Evolutionary conservation across 352 stramenopile genomes (phyloP), one percentile per base, ranked within the genome.

Genomic region (Peronospora destructor): DNA sequence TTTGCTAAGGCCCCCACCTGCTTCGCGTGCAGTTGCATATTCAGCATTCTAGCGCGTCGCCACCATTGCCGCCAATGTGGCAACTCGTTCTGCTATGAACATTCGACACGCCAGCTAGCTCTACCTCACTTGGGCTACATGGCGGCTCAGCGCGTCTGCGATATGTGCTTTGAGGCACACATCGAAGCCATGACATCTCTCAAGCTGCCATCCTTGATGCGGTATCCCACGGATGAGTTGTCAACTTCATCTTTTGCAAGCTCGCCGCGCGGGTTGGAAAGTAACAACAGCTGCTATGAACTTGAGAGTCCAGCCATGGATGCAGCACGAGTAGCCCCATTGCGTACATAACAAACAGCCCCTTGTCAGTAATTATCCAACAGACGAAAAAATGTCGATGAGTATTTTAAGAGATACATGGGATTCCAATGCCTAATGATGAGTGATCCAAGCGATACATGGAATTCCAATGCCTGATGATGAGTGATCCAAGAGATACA

Each of bases 51-150:
- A 13, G 68, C 66, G 39, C 74, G 82, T 30, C 83, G 83, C 21
- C 83, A 94, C 59, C 81, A 94, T 57, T 94, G 83, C 48, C 83
- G 83, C 32, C 74, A 71, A 56, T 94, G 83, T 50, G 80, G 80
- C 29, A 70, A 87, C 49, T 89, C 80, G 54, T 94, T 91, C 48
- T 94, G 83, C 65, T 89, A 74, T 38, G 80, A 91, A 49, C 81
- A 91, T 66, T 91, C 80, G 54, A 87, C 75, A 17, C 66, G 79
- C 9, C 79, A 81, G 49, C 44, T 91, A 49, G 59, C 66, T 33
- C 71, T 94, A 16, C 65, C 76, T 29, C 68, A 68, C 9, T 65
- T 89, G 23, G 83, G 83, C 26, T 91, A 91, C 59, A 66, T 63
- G 48, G 67, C 86, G 38, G 70, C 73, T 14, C 76, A 90, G 61